Evolutionary conservation across 1,139 yeast genomes (phyloP), one percentile per base, ranked within the genome.

Genomic region (Taiozyma onychis): DNA sequence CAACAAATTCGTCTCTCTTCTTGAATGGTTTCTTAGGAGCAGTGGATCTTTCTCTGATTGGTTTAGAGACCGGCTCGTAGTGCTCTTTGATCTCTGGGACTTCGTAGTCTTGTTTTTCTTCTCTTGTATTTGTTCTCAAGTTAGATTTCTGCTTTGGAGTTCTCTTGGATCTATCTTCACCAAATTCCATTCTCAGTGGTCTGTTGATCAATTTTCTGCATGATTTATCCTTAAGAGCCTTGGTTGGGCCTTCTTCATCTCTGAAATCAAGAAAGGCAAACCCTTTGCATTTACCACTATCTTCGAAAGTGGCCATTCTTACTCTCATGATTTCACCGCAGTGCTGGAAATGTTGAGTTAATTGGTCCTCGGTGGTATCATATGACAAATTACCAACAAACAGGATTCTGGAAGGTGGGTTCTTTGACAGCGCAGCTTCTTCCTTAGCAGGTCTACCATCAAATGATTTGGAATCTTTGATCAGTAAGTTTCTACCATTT

Each of bases 261-360:
- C 75, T 78, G 71, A 91, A 93, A 68, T 93, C 99, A 42, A 93
- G 72, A 64, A 93, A 93, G 1, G 97, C 93, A 74, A 91, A 93
- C 2, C 99, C 99, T 67, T 93, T 93, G 73, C 98, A 93, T 66
- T 90, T 91, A 1, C 98, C 98, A 43, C 88, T 74, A 64, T 93
- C 99, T 70, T 93, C 93, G 67, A 93, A 93, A 9, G 99, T 91
- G 2, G 98, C 98, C 96, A 91, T 91, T 67, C 99, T 80, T 49
- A 91, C 81, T 59, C 80, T 81, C 34, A 76, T 71, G 51, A 90
- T 90, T 54, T 88, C 91, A 32, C 97, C 97, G 56, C 75, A 73
- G 54, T 76, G 81, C 63, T 78, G 78, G 73, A 91, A 93, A 58
- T 88, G 96, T 59, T 81, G 85, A 56, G 81, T 83, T 44, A 93